phyloP scores from a whole-genome alignment of 768 basidiomycete genomes.

The Lactarius indigo region DNA sequence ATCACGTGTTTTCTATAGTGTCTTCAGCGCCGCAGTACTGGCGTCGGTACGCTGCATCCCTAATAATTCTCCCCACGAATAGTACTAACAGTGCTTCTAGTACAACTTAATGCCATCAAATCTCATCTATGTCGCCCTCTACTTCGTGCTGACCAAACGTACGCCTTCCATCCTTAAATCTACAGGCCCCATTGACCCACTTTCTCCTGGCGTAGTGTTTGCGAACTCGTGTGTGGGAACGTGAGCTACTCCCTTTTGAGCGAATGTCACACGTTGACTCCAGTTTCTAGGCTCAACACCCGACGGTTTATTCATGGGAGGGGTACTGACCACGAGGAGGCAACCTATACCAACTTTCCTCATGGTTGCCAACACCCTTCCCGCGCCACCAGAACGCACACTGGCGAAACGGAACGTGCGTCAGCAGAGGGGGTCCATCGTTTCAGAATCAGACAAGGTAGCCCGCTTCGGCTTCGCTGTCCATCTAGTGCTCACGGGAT shows the following conservation, averaged over 20 bases:
- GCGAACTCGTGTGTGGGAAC: conserved; percentile 26
- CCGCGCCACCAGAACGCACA: neutral
- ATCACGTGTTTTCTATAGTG: conserved; percentile 31
- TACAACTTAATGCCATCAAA: conserved; percentile 53
- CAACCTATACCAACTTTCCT: conserved; percentile 25
- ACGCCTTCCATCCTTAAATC: neutral
- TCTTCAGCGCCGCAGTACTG: conserved; percentile 49
- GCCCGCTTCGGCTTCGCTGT: neutral
- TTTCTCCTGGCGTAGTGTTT: conserved; percentile 16
- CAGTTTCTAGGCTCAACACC: conserved; percentile 18
- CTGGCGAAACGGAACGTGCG: neutral
- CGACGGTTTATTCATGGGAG: conserved; percentile 24
- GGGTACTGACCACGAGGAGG: conserved; percentile 25
- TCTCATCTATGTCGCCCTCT: conserved; percentile 57
- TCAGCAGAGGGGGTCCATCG: conserved; percentile 17
- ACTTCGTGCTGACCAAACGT: conserved; percentile 61
- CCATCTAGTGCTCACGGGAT: conserved; percentile 6
- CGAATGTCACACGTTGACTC: neutral
- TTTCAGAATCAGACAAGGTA: conserved; percentile 20
- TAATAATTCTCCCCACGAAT: neutral
- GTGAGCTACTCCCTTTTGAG: conserved; percentile 7
- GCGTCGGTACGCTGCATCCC: conserved; percentile 44
- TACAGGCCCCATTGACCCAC: neutral
- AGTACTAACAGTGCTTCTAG: conserved; percentile 33
- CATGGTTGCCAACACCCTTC: conserved; percentile 24